phyloP scores from a whole-genome alignment of 2,329 filamentous ascomycete species.

The Trichoderma afroharzianum region DNA sequence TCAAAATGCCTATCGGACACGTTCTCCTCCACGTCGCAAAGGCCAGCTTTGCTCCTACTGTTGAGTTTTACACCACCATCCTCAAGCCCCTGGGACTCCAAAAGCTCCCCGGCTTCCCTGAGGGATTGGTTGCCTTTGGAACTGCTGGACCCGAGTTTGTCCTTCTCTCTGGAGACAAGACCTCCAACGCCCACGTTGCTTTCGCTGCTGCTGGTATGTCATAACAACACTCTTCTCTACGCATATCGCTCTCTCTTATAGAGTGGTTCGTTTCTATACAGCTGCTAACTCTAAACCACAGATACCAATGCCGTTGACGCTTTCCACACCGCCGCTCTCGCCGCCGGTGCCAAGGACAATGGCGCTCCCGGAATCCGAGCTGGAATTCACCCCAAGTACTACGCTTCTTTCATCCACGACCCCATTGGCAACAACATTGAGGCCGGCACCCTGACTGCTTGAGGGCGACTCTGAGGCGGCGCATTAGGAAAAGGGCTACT shows the following conservation, averaged over 20 bases:
- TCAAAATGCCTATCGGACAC: conserved; percentile 15
- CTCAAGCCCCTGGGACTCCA: conserved; percentile 9
- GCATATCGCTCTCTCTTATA: background rate
- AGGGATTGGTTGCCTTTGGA: conserved; percentile 10
- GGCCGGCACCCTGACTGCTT: conserved; percentile 27
- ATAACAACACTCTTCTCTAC: conserved; percentile 26
- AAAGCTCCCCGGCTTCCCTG: conserved; percentile 9
- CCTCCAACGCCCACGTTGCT: background rate
- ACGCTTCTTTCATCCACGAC: conserved; percentile 43
- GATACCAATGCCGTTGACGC: conserved; percentile 39
- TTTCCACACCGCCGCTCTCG: conserved; percentile 37
- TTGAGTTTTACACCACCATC: background rate
- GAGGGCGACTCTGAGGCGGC: conserved; percentile 12
- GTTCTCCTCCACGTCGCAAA: conserved; percentile 9
- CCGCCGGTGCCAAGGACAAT: conserved; percentile 41
- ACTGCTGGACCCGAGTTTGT: conserved; percentile 3
- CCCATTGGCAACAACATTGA: conserved; percentile 47
- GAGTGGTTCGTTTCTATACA: background rate
- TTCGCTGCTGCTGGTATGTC: conserved; percentile 9
- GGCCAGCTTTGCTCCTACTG: background rate
- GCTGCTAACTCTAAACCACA: background rate
- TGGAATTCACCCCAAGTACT: conserved; percentile 41
- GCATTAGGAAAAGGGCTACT: background rate
- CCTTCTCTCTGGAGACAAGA: background rate
- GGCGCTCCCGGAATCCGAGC: conserved; percentile 40